Conservation (phyloP, 2,329 filamentous ascomycete species). For the Monilinia laxa region DNA sequence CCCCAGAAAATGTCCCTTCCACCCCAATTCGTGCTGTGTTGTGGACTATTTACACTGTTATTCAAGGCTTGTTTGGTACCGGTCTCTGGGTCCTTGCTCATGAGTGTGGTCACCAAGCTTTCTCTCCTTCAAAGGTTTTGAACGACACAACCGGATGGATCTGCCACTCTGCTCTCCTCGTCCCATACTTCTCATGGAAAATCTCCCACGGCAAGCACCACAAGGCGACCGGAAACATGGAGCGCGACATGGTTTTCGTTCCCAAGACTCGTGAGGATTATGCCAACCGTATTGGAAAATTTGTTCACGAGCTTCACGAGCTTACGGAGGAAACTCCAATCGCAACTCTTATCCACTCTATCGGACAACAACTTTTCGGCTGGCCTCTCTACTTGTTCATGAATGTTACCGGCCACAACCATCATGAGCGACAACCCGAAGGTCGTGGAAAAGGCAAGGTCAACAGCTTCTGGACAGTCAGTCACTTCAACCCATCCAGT, state of each 20-base stretch:
- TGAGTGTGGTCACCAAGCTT: constrained; percentile 96
- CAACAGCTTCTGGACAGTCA: constrained; percentile 84
- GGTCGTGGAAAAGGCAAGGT: constrained; percentile 90
- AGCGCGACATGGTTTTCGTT: constrained; percentile 99
- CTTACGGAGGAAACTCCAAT: constrained; percentile 94
- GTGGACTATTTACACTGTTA: constrained; percentile 64
- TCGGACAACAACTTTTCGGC: constrained; percentile 84
- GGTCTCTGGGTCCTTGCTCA: constrained; percentile 96
- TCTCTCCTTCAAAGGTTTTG: constrained; percentile 85
- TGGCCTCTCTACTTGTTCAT: constrained; percentile 89
- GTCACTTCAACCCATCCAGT: constrained; percentile 89
- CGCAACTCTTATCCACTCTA: constrained; percentile 68
- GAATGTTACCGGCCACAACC: constrained; percentile 96
- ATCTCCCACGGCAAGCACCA: constrained; percentile 99
- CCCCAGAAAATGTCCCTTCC: constrained; percentile 76
- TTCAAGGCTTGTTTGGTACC: constrained; percentile 91
- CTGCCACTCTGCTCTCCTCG: constrained; percentile 81
- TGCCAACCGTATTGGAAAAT: constrained; percentile 69
- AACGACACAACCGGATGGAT: constrained; percentile 94
- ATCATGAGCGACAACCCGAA: constrained; percentile 86
- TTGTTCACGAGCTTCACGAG: constrained; percentile 81
- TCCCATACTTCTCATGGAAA: constrained; percentile 99
- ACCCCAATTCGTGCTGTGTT: constrained; percentile 63
- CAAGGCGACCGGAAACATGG: constrained; percentile 96
- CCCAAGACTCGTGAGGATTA: constrained; percentile 85